Evolutionary conservation across 1,139 yeast genomes (phyloP), one percentile per base, ranked within the genome.

Genomic region (Saccharomyces hybrid): DNA sequence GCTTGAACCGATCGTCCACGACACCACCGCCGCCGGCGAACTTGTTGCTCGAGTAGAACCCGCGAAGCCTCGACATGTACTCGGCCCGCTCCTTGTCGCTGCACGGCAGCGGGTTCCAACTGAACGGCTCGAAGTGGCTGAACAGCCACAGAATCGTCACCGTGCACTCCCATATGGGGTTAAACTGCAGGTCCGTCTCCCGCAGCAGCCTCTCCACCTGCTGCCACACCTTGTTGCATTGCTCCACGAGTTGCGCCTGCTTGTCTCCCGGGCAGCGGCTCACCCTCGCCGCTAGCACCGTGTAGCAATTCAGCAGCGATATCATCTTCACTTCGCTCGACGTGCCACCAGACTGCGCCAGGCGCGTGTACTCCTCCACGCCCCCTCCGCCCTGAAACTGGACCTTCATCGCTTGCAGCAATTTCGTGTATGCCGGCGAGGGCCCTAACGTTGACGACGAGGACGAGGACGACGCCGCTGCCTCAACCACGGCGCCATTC

Each of bases 71-170:
- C 13, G 56, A 56, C 23, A 65, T 9, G 41, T 64, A 57, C n/a
- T 31, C 47, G 25, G 53, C 58, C 52, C 56, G 61, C 38, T 61
- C 61, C 5, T 57, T 62, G 38, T 65, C 65, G 8, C 54, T 60
- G 20, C 61, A 55, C 9, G 70, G 67, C 47, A 67, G 52, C n/a
- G 70, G 65, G 42, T 57, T 58, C 34, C 56, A 53, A 2, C 67
- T 65, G 49, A 68, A 68, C 0, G 70, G 68, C 38, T 67, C 68
- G 42, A 65, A 62, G 54, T 64, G 70, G 4, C 67, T 50, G 41
- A 63, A 59, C 7, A 67, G 54, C 68, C 70, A 66, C 2, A 66
- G 20, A n/a, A 67, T 52, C 3, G 60, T 54, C 14, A 62, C 50
- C 1, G 69, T 65, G 51, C 69, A 62, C 23, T 61, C 64, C 69